Conservation (phyloP, 1,284 basidiomycete species). For the Tremellales sp. region DNA sequence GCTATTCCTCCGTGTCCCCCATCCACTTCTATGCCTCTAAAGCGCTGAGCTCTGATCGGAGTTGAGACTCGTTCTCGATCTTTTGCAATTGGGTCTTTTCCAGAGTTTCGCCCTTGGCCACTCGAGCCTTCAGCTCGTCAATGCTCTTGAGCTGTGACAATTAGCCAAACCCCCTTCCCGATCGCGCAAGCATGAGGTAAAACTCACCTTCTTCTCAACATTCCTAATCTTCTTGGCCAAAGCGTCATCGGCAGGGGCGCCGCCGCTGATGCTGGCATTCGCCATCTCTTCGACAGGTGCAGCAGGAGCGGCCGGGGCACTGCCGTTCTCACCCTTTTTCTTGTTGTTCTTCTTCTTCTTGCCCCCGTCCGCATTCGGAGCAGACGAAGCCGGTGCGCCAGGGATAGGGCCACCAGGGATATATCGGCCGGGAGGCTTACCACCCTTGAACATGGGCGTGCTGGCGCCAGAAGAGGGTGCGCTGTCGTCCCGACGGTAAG, state of each 20-base stretch:
- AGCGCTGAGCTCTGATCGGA: constrained; percentile 68
- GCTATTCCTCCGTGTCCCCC: background rate
- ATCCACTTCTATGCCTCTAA: constrained; percentile 43
- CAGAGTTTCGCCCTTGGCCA: constrained; percentile 76
- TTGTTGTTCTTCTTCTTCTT: constrained; percentile 58
- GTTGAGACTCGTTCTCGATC: constrained; percentile 81
- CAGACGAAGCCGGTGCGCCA: constrained; percentile 24
- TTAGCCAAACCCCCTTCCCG: background rate
- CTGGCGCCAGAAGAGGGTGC: constrained; percentile 51
- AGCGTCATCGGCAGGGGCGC: constrained; percentile 68
- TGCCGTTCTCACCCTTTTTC: constrained; percentile 49
- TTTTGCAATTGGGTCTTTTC: constrained; percentile 94
- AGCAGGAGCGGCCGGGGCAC: constrained; percentile 15
- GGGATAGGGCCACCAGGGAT: constrained; percentile 63
- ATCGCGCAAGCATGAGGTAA: background rate
- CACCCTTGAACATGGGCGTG: constrained; percentile 58
- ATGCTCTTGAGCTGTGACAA: constrained; percentile 80
- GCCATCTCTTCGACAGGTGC: constrained; percentile 23
- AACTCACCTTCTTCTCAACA: constrained; percentile 81
- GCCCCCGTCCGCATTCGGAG: constrained; percentile 11
- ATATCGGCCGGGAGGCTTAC: constrained; percentile 51
- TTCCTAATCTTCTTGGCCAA: constrained; percentile 87
- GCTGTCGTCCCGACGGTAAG: constrained; percentile 83
- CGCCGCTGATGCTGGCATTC: constrained; percentile 41
- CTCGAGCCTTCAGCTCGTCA: constrained; percentile 88